phyloP scores from a whole-genome alignment of 75 land plant genomes.

The Picea glauca region DNA sequence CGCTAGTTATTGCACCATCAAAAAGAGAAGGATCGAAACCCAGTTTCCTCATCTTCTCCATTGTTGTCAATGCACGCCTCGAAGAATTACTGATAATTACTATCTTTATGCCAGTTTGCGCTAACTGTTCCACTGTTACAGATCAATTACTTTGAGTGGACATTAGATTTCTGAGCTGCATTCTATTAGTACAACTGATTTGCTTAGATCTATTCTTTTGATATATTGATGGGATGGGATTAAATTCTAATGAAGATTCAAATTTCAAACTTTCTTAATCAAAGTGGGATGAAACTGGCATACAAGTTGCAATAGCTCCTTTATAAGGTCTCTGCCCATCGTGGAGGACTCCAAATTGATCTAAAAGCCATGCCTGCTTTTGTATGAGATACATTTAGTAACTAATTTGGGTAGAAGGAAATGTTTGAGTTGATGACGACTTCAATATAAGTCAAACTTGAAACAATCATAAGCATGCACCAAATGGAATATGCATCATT shows the following conservation, averaged over 20 bases:
- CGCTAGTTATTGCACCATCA: conserved; percentile 80
- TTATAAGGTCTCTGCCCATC: conserved; percentile 86
- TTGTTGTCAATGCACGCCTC: conserved; percentile 57
- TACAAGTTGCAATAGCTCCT: conserved; percentile 77
- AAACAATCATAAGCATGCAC: too few species aligned
- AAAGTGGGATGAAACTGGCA: conserved; percentile 13
- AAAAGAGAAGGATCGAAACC: conserved; percentile 83
- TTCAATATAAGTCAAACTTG: too few species aligned
- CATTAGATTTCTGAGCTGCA: not conserved
- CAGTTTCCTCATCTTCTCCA: conserved; percentile 59
- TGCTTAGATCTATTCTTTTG: not conserved
- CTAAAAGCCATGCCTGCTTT: conserved; percentile 74
- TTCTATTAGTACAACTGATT: not conserved
- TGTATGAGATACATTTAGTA: too few species aligned
- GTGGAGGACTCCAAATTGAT: conserved; percentile 94
- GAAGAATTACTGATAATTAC: conserved; percentile 83
- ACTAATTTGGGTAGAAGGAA: too few species aligned
- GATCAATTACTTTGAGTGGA: not conserved
- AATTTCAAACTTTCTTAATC: conserved; percentile 1
- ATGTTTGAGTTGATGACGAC: too few species aligned
- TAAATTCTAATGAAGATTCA: conserved; percentile 1
- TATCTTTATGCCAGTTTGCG: conserved; percentile 59
- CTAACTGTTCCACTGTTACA: conserved; percentile 60
- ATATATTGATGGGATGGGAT: not conserved
- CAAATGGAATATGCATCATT: too few species aligned